Conservation (phyloP, 2,329 filamentous ascomycete genomes). For the Colletotrichum eleusines region DNA sequence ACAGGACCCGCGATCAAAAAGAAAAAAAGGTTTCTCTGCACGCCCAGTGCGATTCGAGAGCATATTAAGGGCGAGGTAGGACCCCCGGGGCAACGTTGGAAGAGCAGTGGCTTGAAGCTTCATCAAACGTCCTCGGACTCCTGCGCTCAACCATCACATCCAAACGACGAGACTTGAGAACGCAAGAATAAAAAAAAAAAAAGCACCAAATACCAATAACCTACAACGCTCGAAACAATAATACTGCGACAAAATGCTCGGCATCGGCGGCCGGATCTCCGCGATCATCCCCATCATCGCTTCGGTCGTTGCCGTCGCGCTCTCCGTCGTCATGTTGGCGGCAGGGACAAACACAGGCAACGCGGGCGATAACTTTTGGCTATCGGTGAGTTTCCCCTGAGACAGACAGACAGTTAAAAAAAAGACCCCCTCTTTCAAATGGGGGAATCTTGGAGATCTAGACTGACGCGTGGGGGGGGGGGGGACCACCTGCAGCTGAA, state of each 20-base stretch:
- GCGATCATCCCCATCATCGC: conserved; percentile 35
- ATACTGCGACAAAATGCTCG: conserved; percentile 18
- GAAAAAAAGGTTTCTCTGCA: conserved; percentile 16
- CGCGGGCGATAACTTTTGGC: conserved; percentile 34
- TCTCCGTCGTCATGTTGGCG: conserved; percentile 38
- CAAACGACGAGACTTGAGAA: too few relatives aligned
- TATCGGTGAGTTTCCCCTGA: conserved; percentile 30
- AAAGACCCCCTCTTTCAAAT: accelerated
- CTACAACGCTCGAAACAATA: not conserved
- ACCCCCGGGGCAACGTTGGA: not conserved
- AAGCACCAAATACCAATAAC: not conserved
- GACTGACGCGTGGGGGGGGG: not conserved
- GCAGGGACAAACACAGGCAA: conserved; percentile 30
- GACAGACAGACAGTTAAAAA: accelerated
- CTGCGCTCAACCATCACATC: not conserved
- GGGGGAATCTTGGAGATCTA: too few relatives aligned
- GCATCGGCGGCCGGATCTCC: conserved; percentile 35
- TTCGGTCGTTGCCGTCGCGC: conserved; percentile 53
- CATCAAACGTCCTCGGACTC: conserved; percentile 1
- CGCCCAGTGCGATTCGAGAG: conserved; percentile 15
- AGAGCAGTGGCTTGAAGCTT: not conserved
- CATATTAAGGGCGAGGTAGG: conserved; percentile 33
- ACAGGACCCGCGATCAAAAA: conserved; percentile 34
- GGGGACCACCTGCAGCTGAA: conserved; percentile 32
- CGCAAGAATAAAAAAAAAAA: not conserved